phyloP scores from a whole-genome alignment of 129 eudicot genomes.

The Artemisia argyi region DNA sequence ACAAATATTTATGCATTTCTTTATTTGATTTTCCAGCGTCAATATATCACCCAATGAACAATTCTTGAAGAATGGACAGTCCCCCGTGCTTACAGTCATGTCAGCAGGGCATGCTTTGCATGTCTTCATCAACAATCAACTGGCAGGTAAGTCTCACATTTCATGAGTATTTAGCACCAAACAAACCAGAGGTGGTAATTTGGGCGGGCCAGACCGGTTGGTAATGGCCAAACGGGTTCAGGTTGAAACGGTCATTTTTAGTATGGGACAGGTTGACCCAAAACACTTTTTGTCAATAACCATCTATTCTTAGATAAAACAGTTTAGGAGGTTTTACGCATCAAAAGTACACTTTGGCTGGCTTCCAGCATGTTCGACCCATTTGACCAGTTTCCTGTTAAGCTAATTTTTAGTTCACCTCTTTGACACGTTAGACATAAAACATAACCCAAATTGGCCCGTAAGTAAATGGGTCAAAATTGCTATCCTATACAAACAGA shows the following conservation, averaged over 20 bases:
- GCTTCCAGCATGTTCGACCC: neutral
- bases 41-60: constrained; percentile 56
- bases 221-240: neutral
- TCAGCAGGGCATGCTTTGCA: constrained; percentile 94
- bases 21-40: constrained; percentile 44
- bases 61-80: constrained; percentile 51
- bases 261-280: neutral
- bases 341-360: neutral
- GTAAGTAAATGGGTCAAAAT: neutral
- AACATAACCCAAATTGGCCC: neutral
- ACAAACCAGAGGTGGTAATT: too few relatives aligned
- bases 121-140: constrained; percentile 73
- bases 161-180: neutral
- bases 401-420: neutral
- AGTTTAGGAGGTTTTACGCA: neutral
- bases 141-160: constrained; percentile 49
- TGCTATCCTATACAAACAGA: constrained; percentile 1
- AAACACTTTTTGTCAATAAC: neutral
- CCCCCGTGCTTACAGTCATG: constrained; percentile 72
- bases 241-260: neutral
- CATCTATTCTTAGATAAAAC: neutral
- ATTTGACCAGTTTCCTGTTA: constrained; percentile 7
- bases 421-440: neutral
- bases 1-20: neutral
- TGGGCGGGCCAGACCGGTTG: too few relatives aligned